phyloP scores from a whole-genome alignment of 208 protist genomes.

The Wallacemonas sp. region DNA sequence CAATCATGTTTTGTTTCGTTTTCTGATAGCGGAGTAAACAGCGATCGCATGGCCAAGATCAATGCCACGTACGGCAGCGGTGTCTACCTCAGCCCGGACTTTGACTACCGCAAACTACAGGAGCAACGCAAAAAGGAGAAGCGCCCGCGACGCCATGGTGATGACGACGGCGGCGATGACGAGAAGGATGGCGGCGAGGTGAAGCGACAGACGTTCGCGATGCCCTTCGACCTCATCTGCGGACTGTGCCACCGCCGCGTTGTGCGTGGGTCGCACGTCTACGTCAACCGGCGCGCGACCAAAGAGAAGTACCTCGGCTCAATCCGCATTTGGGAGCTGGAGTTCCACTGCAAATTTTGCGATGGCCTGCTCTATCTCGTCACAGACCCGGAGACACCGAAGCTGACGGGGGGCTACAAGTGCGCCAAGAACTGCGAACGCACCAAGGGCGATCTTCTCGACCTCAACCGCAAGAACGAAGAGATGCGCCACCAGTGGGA shows the following conservation, averaged over 20 bases:
- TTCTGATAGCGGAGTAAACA: not conserved
- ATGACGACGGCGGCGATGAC: slow-evolving; percentile 20
- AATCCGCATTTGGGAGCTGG: slow-evolving; percentile 81
- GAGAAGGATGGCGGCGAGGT: slow-evolving; percentile 14
- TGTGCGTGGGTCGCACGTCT: slow-evolving; percentile 79
- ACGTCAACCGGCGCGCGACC: slow-evolving; percentile 72
- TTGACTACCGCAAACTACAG: slow-evolving; percentile 81
- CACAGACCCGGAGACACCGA: slow-evolving; percentile 79
- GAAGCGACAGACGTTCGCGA: slow-evolving; percentile 82
- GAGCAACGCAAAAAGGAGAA: slow-evolving; percentile 55
- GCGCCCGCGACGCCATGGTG: slow-evolving; percentile 21
- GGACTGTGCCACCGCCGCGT: slow-evolving; percentile 67
- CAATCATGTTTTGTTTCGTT: slow-evolving; percentile 14
- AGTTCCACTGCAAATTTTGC: slow-evolving; percentile 79
- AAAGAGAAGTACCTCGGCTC: slow-evolving; percentile 55
- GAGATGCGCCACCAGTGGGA: slow-evolving; percentile 46
- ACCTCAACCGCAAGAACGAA: slow-evolving; percentile 71
- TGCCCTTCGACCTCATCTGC: slow-evolving; percentile 83
- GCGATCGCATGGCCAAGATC: slow-evolving; percentile 76
- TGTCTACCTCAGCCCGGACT: slow-evolving; percentile 82
- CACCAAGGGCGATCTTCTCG: slow-evolving; percentile 67
- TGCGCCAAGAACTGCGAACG: slow-evolving; percentile 67
- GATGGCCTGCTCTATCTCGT: slow-evolving; percentile 60
- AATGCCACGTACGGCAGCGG: slow-evolving; percentile 87
- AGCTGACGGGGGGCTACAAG: slow-evolving; percentile 80